Percentiles rank a stretch among this genome's conserved stretches.
Conservation (phyloP, 495 filamentous ascomycete species). For the Cudoniella acicularis region DNA sequence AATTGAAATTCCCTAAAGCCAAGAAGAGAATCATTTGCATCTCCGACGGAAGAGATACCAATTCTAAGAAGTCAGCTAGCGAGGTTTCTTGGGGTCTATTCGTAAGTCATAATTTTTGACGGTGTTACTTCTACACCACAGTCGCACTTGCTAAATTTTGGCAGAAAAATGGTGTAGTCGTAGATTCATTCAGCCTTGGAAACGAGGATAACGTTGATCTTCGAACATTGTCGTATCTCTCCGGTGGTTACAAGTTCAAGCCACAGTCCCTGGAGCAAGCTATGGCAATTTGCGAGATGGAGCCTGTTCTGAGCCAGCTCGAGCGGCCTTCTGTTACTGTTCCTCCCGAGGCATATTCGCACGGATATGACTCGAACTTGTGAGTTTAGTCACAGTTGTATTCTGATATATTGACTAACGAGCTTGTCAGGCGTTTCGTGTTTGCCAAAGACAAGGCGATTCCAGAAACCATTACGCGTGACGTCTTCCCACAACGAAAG, state of each 20-base stretch:
- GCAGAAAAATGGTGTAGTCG: constrained; percentile 19
- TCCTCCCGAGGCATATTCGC: constrained; percentile 3
- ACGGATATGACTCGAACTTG: neutral
- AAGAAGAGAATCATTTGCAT: constrained; percentile 30
- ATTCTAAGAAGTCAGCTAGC: constrained; percentile 9
- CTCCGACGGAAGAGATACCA: constrained; percentile 30
- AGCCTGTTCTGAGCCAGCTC: constrained; percentile 27
- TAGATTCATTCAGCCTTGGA: constrained; percentile 29
- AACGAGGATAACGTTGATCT: constrained; percentile 22
- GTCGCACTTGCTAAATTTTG: neutral
- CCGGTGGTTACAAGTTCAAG: constrained; percentile 27
- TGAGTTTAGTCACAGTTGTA: neutral
- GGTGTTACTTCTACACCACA: neutral
- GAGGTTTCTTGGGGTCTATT: constrained; percentile 12
- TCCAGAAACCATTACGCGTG: constrained; percentile 22
- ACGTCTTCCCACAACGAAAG: constrained; percentile 27
- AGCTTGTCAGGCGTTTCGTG: constrained; percentile 7
- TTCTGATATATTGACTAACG: no score
- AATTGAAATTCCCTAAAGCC: constrained; percentile 25
- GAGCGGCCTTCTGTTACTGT: constrained; percentile 24
- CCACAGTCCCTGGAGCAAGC: constrained; percentile 26
- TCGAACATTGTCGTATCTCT: constrained; percentile 23
- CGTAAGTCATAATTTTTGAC: neutral
- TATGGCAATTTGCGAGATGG: constrained; percentile 32
- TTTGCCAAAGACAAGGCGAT: constrained; percentile 11